These are phyloP conservation scores for Carex scoparia DNA, from an alignment of 176 grass and related monocot species.

Conservation along the genomic window DNA sequence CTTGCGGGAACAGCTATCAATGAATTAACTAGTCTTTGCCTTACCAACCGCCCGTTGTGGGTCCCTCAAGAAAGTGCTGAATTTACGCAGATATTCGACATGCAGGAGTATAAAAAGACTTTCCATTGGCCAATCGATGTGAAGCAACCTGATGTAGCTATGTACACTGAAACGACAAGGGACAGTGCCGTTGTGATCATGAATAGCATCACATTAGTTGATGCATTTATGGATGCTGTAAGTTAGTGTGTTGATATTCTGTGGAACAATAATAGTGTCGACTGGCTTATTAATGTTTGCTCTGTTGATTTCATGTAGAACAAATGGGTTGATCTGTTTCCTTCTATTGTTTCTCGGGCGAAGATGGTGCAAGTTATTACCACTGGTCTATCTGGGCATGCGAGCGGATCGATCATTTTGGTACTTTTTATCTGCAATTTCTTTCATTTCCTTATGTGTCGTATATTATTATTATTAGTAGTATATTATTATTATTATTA, in stretches of 20 bases:
- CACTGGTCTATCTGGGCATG: constrained; percentile 53
- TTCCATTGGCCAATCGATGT: constrained; percentile 62
- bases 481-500: neutral
- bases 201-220: constrained; percentile 91
- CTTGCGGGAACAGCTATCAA: constrained; percentile 60
- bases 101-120: constrained; percentile 51
- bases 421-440: constrained; percentile 29
- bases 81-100: constrained; percentile 36
- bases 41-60: constrained; percentile 53
- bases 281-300: neutral
- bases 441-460: neutral
- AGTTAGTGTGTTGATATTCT: constrained; percentile 1
- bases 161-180: constrained; percentile 64
- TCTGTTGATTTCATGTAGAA: constrained; percentile 36
- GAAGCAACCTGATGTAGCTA: constrained; percentile 27
- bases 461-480: neutral
- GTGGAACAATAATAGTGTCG: neutral
- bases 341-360: constrained; percentile 69
- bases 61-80: neutral
- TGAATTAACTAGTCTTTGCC: constrained; percentile 57
- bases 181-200: constrained; percentile 79
- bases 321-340: constrained; percentile 99
- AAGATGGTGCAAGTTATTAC: constrained; percentile 73
- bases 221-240: constrained; percentile 81
- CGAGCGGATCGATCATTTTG: constrained; percentile 70